phyloP scores from a whole-genome alignment of 2,329 filamentous ascomycete genomes.

The Purpureocillium takamizusanense region DNA sequence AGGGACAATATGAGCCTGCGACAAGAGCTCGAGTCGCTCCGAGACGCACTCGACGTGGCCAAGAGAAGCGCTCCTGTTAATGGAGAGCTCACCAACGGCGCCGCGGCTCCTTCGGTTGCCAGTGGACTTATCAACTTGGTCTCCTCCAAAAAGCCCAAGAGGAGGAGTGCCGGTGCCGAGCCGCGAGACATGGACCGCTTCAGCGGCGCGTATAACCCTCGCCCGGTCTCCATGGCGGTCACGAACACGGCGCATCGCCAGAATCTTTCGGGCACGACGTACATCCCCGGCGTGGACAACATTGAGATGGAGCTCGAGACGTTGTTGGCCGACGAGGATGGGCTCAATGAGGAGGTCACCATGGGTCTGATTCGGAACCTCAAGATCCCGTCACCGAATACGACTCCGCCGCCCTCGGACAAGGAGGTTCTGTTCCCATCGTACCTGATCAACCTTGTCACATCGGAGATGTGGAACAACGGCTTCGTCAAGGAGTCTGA shows the following conservation, averaged over 20 bases:
- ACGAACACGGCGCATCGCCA: slow-evolving; percentile 58
- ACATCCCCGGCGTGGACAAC: slow-evolving; percentile 74
- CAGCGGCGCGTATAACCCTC: slow-evolving; percentile 85
- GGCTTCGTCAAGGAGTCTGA: slow-evolving; percentile 99
- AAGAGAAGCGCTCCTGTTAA: slow-evolving; percentile 70
- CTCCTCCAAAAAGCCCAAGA: slow-evolving; percentile 92
- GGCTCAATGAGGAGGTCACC: slow-evolving; percentile 92
- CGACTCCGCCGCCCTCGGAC: slow-evolving; percentile 83
- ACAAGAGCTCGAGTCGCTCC: slow-evolving; percentile 80
- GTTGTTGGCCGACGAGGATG: slow-evolving; percentile 89
- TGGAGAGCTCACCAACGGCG: slow-evolving; percentile 41
- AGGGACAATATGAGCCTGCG: slow-evolving; percentile 77
- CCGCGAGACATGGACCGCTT: slow-evolving; percentile 80
- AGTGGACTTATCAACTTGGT: slow-evolving; percentile 93
- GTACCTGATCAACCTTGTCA: slow-evolving; percentile 97
- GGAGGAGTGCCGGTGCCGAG: slow-evolving; percentile 83
- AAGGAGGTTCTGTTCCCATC: slow-evolving; percentile 98
- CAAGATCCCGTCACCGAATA: slow-evolving; percentile 85
- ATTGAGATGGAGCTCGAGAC: slow-evolving; percentile 93
- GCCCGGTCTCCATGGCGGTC: slow-evolving; percentile 93
- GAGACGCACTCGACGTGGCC: slow-evolving; percentile 85
- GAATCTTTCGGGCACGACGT: slow-evolving; percentile 64
- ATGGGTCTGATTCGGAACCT: slow-evolving; percentile 93
- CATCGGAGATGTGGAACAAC: slow-evolving; percentile 99
- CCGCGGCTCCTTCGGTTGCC: slow-evolving; percentile 39